These are phyloP conservation scores for Diaporthe citrichinensis DNA, from an alignment of 2,329 filamentous ascomycete species.

Conservation along the genomic window DNA sequence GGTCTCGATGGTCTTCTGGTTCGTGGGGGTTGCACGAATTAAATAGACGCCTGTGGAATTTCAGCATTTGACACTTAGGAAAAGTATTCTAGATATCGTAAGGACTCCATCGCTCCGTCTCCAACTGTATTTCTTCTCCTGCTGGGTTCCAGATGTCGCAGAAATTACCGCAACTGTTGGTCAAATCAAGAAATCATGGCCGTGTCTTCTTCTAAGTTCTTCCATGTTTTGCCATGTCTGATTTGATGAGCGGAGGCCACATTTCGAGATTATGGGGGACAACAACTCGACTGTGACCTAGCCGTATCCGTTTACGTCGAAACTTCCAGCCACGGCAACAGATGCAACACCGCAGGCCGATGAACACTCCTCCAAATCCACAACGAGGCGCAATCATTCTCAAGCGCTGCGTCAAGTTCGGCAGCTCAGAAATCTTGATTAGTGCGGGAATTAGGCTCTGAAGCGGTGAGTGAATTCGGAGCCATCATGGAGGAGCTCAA, in stretches of 20 bases:
- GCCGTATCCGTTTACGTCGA: not conserved
- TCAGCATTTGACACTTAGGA: not conserved
- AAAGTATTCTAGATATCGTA: not conserved
- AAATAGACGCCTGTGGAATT: not conserved
- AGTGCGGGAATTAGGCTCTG: not conserved
- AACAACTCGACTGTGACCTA: not conserved
- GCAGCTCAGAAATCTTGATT: not conserved
- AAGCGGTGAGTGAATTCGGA: not conserved
- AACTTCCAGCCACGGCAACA: not conserved
- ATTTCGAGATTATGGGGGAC: not conserved
- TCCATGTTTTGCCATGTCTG: not conserved
- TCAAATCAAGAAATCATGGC: not conserved
- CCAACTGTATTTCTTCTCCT: not conserved
- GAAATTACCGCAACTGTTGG: not conserved
- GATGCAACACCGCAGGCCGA: not conserved
- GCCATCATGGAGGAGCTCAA: not conserved
- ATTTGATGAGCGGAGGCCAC: not conserved
- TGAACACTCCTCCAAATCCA: not conserved
- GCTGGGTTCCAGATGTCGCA: not conserved
- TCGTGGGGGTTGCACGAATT: not conserved
- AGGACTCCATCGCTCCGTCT: not conserved
- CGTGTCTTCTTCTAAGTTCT: not conserved
- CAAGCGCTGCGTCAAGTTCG: not conserved
- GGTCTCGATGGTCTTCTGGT: not conserved
- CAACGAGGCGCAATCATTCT: not conserved